Evolutionary conservation across 768 basidiomycete genomes (phyloP), one percentile per base, ranked within the genome.

Genomic region (Auricularia auricula-judae): DNA sequence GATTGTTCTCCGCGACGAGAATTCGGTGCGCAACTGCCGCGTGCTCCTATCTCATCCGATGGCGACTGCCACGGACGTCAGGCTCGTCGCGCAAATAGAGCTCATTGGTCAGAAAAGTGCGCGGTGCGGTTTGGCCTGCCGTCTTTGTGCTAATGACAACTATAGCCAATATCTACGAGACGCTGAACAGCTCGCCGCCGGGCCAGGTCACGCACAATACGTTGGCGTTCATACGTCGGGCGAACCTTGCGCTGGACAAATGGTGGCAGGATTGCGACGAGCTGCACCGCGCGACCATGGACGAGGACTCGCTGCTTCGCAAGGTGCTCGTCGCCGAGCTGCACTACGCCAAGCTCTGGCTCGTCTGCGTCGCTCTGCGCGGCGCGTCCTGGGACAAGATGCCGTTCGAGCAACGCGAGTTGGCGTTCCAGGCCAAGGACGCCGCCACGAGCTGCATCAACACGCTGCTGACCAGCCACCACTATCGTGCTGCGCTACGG

Each of bases 301-400:
- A 92, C 66, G 90, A 93, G 70, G 88, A 93, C 47, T 85, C 89
- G 8, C 79, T 97, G 12, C 81, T 93, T 39, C 84, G 93, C 61
- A 94, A 92, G 76, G 86, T 98, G 60, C 84, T 97, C 23, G 86
- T 86, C 2, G 89, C 88, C 4, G 94, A 97, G 72, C 78, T 96
- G 62, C 87, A 94, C 71, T 94, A 96, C 72, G 91, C 94, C 35
- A 95, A 96, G 73, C 80, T 98, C 3, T 97, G 94, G 94, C 83
- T 96, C 36, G 88, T 94, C 23, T 97, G 94, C 72, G 88, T 96
- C 29, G 93, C 93, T 12, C 78, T 98, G 58, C 84, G 94, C 65
- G 94, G 94, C 18, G 90, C 89, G 33, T 85, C 90, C 3, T 98
- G 93, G 94, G 93, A 97, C 71, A 94, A 93, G 75, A 92, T 97